Percentiles rank a stretch among this genome's conserved stretches.
These are phyloP conservation scores for Groenewaldozyma sp. DNA, from an alignment of 1,139 yeast species.

Conservation along the genomic window DNA sequence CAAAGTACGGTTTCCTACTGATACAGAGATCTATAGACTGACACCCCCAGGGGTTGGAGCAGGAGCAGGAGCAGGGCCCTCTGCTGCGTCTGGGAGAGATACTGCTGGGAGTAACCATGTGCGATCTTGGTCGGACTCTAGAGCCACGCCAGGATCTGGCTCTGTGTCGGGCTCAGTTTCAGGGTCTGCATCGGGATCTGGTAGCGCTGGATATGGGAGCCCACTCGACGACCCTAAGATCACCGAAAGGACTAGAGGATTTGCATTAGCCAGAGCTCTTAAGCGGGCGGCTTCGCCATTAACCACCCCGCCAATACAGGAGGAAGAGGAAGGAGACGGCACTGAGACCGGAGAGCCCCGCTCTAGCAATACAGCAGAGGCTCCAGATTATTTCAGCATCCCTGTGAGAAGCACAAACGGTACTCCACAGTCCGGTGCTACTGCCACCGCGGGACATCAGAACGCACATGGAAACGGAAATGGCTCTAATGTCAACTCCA, in stretches of 20 bases:
- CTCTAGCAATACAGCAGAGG: not conserved
- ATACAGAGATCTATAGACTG: not conserved
- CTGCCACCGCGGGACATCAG: too few species aligned
- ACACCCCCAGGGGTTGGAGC: not conserved
- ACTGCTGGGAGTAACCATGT: too few species aligned
- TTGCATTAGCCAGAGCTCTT: not conserved
- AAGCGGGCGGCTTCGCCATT: not conserved
- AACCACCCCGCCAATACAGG: not conserved
- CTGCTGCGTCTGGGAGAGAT: too few species aligned
- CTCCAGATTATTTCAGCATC: slow-evolving; percentile 1
- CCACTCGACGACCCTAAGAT: not conserved
- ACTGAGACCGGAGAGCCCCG: not conserved
- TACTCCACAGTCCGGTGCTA: not conserved
- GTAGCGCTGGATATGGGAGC: not conserved
- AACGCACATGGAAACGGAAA: not conserved
- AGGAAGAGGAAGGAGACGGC: not conserved
- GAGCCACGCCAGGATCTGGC: too few species aligned
- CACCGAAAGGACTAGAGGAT: not conserved
- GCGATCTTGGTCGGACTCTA: too few species aligned
- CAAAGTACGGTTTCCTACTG: not conserved
- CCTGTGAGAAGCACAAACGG: not conserved
- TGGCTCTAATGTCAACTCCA: not conserved
- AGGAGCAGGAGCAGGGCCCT: not conserved
- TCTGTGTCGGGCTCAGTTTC: not conserved
- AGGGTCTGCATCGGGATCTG: not conserved